A percentile compares a stretch with the other conserved stretches of the same genome.
Conservation (phyloP, 495 filamentous ascomycete genomes). For the Staphylotrichum longicolle region DNA sequence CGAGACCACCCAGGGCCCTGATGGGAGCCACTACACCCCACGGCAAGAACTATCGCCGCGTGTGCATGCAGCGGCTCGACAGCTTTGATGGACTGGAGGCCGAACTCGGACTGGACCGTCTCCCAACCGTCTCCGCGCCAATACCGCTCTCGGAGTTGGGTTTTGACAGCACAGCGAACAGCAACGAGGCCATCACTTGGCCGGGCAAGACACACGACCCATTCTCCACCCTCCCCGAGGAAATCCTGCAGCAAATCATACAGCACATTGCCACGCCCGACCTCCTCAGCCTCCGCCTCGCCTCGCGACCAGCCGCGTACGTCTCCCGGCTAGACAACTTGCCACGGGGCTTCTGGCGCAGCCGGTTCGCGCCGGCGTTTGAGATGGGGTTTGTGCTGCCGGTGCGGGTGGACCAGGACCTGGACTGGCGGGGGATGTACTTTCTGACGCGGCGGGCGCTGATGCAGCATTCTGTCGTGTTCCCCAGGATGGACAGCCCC, state of each 20-base stretch:
- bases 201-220: constrained; percentile 7
- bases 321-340: constrained; percentile 7
- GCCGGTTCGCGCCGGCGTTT: constrained; percentile 21
- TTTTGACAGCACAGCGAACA: background rate
- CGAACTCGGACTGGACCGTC: background rate
- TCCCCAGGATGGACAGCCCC: background rate
- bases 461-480: background rate
- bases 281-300: constrained; percentile 19
- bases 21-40: background rate
- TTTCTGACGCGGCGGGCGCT: constrained; percentile 15
- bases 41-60: constrained; percentile 1
- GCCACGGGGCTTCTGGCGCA: constrained; percentile 19
- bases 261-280: constrained; percentile 2
- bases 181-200: background rate
- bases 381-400: constrained; percentile 26
- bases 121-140: background rate
- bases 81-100: constrained; percentile 5
- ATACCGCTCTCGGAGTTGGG: constrained; percentile 3
- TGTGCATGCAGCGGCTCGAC: background rate
- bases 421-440: constrained; percentile 26
- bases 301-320: constrained; percentile 11
- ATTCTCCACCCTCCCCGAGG: constrained; percentile 15
- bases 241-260: constrained; percentile 16
- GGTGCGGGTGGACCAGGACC: background rate
- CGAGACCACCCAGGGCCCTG: background rate